Base-by-base conservation (phyloP, 2,329 filamentous ascomycete genomes). In the Apiospora sp. region DNA sequence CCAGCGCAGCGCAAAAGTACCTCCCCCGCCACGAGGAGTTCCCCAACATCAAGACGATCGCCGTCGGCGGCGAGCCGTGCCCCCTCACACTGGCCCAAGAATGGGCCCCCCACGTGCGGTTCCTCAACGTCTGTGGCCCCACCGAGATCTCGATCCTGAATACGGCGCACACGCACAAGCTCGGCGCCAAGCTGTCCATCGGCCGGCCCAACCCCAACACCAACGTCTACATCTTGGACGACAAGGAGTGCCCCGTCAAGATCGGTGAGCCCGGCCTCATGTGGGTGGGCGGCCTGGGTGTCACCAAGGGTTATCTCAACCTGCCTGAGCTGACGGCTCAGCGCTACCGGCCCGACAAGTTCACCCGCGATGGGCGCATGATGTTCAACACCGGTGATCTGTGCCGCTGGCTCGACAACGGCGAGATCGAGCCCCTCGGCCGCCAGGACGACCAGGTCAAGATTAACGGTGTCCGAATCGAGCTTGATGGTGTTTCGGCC, bases 401-500 rank as follows among this genome's bases (percentile, higher is more conserved):
- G 14, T 80, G 74, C 14, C 73, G 73, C n/a, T 80, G 80, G 34
- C 70, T 78, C 51, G 71, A 73, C 10, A 75, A 81, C 69, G 78
- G 79, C 19, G 70, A 58, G 54, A 74, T 83, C 24, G 68, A 78
- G 6, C 81, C 78, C 67, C 71, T 85, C 67, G 86, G 86, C 68
- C 81, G 86, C 67, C 84, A 84, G 72, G 86, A 87, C 75, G 82
- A 82, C 1, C 86, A 87, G 75, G 81, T 87, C 68, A 88, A 88
- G 76, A 78, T 88, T 27, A 82, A 84, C 41, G 88, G 88, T 64
- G 86, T 81, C 68, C 74, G 85, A 74, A 79, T 85, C 75, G 88
- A 83, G 78, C 78, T 84, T 71, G 85, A 82, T 14, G 86, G 67
- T 16, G 67, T 69, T 12, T 69, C 67, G 16, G 67, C 67, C 22